Evolutionary conservation across 2,329 filamentous ascomycete genomes (phyloP), one percentile per base, ranked within the genome.

Genomic region (Scedosporium boydii): DNA sequence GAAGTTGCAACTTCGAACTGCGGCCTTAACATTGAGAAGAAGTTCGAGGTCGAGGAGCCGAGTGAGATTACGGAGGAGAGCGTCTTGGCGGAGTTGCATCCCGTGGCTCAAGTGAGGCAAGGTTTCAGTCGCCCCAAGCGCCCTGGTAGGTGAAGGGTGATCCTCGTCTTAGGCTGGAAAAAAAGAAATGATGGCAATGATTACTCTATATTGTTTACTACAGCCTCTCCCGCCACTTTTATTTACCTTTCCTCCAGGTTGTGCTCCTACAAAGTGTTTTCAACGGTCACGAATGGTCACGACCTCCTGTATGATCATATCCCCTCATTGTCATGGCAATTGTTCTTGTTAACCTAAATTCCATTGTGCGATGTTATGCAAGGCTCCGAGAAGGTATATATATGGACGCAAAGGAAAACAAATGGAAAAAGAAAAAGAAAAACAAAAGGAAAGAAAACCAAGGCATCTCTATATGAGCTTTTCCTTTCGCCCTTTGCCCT

Each of bases 111-210:
- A 71, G 77, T 80, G 57, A 87, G 87, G 73, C 82, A 85, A 71
- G 85, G 80, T 0, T 95, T 95, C 74, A 87, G 84, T 69, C 83
- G 90, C 71, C 90, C 90, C 29, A 93, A 91, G 84, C 83, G 89
- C 69, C 90, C 90, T 4, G 90, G 90, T 44, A 80, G 87, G 77
- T 84, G 67, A 70, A 67, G 7, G 60, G 26, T 12, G 10, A 9
- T 38, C 10, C 34, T 38, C 34, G 34, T 12, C 34, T 38, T 9
- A 12, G 34, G 2, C 34, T 38, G 3, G 12, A 38, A 38, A 38
- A 10, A 38, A 38, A 38, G 29, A 34, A 34, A 10, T 12, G 34
- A 38, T 12, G 34, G 12, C 34, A 38, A 38, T 38, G 34, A 12
- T 38, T 38, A 12, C 27, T 29, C 6, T 6, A 6, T 29, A 29